phyloP scores from a whole-genome alignment of 805 yeast species.

The Kazachstania psychrophila region DNA sequence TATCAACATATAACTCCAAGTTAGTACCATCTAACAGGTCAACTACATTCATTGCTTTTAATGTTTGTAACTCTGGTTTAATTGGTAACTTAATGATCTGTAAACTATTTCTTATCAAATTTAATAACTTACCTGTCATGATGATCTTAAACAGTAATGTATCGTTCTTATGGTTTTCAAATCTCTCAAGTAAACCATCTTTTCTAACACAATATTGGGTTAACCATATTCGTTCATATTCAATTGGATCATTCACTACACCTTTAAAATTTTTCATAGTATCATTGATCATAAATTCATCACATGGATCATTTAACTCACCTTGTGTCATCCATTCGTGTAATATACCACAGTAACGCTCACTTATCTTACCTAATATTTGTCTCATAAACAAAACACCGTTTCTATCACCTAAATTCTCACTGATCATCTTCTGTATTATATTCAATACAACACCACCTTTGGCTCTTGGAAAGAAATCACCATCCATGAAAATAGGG shows the following conservation, averaged over 20 bases:
- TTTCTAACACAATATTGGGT: constrained; percentile 63
- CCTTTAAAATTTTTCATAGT: constrained; percentile 15
- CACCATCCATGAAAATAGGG: constrained; percentile 36
- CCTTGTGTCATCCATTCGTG: constrained; percentile 78
- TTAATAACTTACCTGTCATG: constrained; percentile 76
- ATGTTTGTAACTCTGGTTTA: neutral
- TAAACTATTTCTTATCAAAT: constrained; percentile 39
- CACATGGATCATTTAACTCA: constrained; percentile 61
- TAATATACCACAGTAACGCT: constrained; percentile 55
- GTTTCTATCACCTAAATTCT: constrained; percentile 59
- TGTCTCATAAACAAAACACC: constrained; percentile 38
- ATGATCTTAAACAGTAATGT: constrained; percentile 43
- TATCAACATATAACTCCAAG: constrained; percentile 46
- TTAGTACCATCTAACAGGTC: constrained; percentile 31
- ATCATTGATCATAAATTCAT: constrained; percentile 68
- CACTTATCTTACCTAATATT: constrained; percentile 51
- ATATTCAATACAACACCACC: constrained; percentile 69
- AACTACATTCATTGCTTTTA: constrained; percentile 5
- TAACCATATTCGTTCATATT: constrained; percentile 59
- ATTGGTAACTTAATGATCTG: constrained; percentile 13
- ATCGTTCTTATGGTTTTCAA: constrained; percentile 42
- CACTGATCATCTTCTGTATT: constrained; percentile 48
- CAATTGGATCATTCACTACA: constrained; percentile 9
- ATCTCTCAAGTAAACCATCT: constrained; percentile 66
- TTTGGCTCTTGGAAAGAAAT: constrained; percentile 47